Evolutionary conservation across 805 yeast genomes (phyloP).

Genomic region (Pichia rugopelliculosa): DNA sequence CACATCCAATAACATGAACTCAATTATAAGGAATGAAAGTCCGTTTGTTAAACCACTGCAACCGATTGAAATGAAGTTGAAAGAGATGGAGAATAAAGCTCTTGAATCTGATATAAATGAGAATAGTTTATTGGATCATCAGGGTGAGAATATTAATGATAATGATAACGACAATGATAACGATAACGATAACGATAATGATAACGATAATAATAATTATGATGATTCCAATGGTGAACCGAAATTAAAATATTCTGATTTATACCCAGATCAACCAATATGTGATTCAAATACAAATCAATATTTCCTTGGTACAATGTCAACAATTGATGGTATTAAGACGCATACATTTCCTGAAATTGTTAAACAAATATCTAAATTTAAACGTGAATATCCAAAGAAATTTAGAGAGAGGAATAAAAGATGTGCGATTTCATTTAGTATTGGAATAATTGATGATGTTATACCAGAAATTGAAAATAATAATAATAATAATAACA

Average conservation of each 20-base stretch:
- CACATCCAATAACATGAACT: not conserved
- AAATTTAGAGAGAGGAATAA: constrained; percentile 28
- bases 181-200: too few species aligned
- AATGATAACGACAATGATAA: too few species aligned
- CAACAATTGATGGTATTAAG: constrained; percentile 30
- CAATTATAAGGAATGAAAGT: not conserved
- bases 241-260: constrained; percentile 1
- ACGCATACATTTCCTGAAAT: constrained; percentile 55
- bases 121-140: not conserved
- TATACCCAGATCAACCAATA: constrained; percentile 27
- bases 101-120: not conserved
- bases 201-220: too few species aligned
- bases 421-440: constrained; percentile 38
- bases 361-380: constrained; percentile 35
- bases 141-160: too few species aligned
- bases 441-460: constrained; percentile 38
- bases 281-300: constrained; percentile 60
- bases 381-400: constrained; percentile 35
- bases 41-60: constrained; percentile 8
- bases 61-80: constrained; percentile 5
- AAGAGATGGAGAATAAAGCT: not conserved
- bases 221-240: not conserved
- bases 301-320: constrained; percentile 50
- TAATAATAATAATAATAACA: not conserved
- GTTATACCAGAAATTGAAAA: constrained; percentile 1